Evolutionary conservation across 2,329 filamentous ascomycete genomes (phyloP).

Genomic region (Drechslerella dactyloides): DNA sequence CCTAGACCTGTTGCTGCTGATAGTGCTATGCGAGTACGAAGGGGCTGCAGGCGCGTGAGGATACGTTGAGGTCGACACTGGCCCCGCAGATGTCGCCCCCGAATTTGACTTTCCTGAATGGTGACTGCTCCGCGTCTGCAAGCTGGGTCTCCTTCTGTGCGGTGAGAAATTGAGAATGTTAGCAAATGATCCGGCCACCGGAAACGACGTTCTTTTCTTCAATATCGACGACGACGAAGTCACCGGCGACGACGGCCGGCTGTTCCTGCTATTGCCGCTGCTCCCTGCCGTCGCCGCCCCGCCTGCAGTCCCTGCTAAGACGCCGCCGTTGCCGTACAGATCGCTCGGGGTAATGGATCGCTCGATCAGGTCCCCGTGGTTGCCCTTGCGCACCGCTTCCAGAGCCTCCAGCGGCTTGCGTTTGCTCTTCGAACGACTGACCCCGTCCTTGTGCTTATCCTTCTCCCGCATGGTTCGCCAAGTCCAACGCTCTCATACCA

Average conservation of each 20-base stretch:
- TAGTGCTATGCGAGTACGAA: slow-evolving; percentile 42
- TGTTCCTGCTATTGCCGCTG: slow-evolving; percentile 25
- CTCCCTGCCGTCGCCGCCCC: slow-evolving; percentile 7
- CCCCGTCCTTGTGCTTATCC: slow-evolving; percentile 49
- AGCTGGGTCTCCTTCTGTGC: slow-evolving; percentile 51
- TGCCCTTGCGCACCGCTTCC: slow-evolving; percentile 41
- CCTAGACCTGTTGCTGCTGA: slow-evolving; percentile 41
- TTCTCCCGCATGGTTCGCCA: slow-evolving; percentile 47
- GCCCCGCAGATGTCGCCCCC: slow-evolving; percentile 47
- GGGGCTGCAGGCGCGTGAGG: slow-evolving; percentile 46
- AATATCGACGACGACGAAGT: slow-evolving; percentile 43
- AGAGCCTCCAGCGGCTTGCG: slow-evolving; percentile 42
- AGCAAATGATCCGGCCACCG: slow-evolving; percentile 50
- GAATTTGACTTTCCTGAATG: slow-evolving; percentile 45
- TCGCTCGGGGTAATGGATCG: slow-evolving; percentile 48
- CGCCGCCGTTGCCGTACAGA: slow-evolving; percentile 44
- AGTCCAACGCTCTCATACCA: slow-evolving; percentile 46
- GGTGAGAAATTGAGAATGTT: slow-evolving; percentile 51
- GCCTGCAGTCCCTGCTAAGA: slow-evolving; percentile 42
- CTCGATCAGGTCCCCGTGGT: slow-evolving; percentile 40
- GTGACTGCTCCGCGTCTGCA: slow-evolving; percentile 50
- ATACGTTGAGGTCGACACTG: slow-evolving; percentile 42
- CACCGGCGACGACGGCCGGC: slow-evolving; percentile 48
- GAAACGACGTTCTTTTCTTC: slow-evolving; percentile 49
- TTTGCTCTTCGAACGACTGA: slow-evolving; percentile 49